Evolutionary conservation across 2,329 filamentous ascomycete species (phyloP).

Genomic region (Epichloe coenophiala): DNA sequence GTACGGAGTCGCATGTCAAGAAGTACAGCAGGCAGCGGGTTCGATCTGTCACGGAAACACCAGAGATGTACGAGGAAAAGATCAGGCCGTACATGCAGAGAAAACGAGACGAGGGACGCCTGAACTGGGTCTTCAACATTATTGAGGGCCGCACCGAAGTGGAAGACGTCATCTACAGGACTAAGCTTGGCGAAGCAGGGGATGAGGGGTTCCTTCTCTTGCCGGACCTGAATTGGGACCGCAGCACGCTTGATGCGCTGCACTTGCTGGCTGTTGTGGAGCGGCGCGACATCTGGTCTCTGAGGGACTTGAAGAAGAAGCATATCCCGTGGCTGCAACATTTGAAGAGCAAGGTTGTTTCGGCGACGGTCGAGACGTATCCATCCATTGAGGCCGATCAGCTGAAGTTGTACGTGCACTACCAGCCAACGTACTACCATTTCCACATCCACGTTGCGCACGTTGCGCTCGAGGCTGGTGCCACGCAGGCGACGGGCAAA

Average conservation of each 20-base stretch:
- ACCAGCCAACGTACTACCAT: slow-evolving; percentile 97
- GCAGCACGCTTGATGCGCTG: slow-evolving; percentile 66
- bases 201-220: slow-evolving; percentile 68
- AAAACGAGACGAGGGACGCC: slow-evolving; percentile 62
- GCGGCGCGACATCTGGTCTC: slow-evolving; percentile 77
- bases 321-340: slow-evolving; percentile 71
- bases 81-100: slow-evolving; percentile 66
- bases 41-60: slow-evolving; percentile 76
- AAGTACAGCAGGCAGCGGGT: slow-evolving; percentile 80
- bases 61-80: slow-evolving; percentile 57
- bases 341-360: slow-evolving; percentile 58
- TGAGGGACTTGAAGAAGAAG: slow-evolving; percentile 68
- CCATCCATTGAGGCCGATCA: slow-evolving; percentile 65
- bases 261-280: slow-evolving; percentile 82
- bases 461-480: slow-evolving; percentile 74
- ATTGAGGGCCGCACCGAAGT: slow-evolving; percentile 81
- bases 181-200: slow-evolving; percentile 35
- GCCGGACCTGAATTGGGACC: slow-evolving; percentile 92
- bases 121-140: slow-evolving; percentile 97
- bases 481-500: slow-evolving; percentile 86
- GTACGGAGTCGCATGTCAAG: slow-evolving; percentile 72
- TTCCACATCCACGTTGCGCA: slow-evolving; percentile 95
- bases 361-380: slow-evolving; percentile 60
- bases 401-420: slow-evolving; percentile 92
- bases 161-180: slow-evolving; percentile 79